Evolutionary conservation across 176 grass and related monocot genomes (phyloP).

Genomic region (Carex myosuroides): DNA sequence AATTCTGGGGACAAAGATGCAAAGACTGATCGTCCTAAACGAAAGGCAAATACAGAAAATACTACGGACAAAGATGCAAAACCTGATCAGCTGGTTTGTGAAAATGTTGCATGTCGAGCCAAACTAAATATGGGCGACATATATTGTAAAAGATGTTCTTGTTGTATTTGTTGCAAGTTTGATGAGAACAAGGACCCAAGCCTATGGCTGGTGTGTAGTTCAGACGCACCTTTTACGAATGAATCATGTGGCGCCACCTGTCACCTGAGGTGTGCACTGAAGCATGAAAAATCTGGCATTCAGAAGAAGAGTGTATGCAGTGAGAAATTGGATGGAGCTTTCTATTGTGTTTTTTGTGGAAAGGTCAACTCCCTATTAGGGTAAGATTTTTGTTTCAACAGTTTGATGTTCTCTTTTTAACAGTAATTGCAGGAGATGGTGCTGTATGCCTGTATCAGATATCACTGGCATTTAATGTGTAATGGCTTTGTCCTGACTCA

Average conservation of each 20-base stretch:
- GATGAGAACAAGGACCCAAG: constrained; percentile 98
- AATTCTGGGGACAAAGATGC: constrained; percentile 4
- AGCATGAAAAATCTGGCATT: constrained; percentile 66
- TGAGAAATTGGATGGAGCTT: constrained; percentile 57
- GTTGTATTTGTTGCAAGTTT: constrained; percentile 74
- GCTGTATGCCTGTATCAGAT: not conserved
- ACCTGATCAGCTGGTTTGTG: constrained; percentile 45
- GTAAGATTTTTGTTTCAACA: constrained; percentile 33
- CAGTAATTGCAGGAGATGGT: not conserved
- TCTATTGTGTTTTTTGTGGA: constrained; percentile 70
- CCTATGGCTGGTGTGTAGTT: constrained; percentile 87
- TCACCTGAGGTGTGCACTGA: constrained; percentile 81
- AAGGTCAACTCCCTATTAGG: constrained; percentile 78
- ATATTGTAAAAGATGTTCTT: constrained; percentile 87
- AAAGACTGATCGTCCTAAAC: constrained; percentile 12
- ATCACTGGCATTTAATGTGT: not conserved
- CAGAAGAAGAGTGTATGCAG: constrained; percentile 35
- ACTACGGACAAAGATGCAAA: constrained; percentile 10
- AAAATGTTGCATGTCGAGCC: constrained; percentile 75
- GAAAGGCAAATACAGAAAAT: constrained; percentile 6
- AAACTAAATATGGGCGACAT: constrained; percentile 40
- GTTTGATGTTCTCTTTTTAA: not conserved
- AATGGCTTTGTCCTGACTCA: not conserved
- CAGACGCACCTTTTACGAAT: constrained; percentile 53
- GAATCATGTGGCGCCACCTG: constrained; percentile 68